These are phyloP conservation scores for Yamadazyma spencermartinsiae DNA, from an alignment of 1,139 yeast species.

Conservation along the genomic window DNA sequence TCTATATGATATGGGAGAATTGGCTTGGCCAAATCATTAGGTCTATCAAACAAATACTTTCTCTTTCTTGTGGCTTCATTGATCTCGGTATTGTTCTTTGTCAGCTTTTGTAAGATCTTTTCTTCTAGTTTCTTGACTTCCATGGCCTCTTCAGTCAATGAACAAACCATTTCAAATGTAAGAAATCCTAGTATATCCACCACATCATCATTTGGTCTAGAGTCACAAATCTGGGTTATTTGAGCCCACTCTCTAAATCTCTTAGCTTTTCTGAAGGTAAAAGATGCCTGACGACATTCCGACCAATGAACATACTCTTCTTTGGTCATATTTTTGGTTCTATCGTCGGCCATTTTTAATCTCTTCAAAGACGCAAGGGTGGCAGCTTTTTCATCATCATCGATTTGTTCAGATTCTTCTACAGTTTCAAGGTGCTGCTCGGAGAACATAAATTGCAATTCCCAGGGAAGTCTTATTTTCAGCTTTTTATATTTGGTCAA, in stretches of 20 bases:
- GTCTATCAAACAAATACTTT: constrained; percentile 82
- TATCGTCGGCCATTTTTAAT: constrained; percentile 88
- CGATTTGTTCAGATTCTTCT: constrained; percentile 77
- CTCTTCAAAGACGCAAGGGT: constrained; percentile 84
- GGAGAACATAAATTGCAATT: constrained; percentile 85
- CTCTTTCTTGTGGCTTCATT: constrained; percentile 35
- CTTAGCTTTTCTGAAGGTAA: constrained; percentile 89
- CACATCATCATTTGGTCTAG: constrained; percentile 94
- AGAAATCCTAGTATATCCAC: constrained; percentile 92
- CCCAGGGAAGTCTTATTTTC: constrained; percentile 92
- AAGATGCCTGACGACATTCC: constrained; percentile 96
- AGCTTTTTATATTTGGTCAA: constrained; percentile 68
- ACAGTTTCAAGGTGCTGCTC: constrained; percentile 86
- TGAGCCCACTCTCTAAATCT: constrained; percentile 98
- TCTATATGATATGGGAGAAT: constrained; percentile 80
- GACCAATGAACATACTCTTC: constrained; percentile 99
- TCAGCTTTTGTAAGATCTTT: constrained; percentile 34
- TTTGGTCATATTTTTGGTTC: constrained; percentile 90
- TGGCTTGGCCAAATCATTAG: constrained; percentile 85
- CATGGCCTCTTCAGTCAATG: constrained; percentile 89
- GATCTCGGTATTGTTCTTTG: constrained; percentile 22
- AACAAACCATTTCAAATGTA: constrained; percentile 95
- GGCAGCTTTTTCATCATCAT: constrained; percentile 88
- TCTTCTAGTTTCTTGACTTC: constrained; percentile 74
- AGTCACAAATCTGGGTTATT: constrained; percentile 76